Percentiles rank a stretch among this genome's conserved stretches.
Evolutionary conservation across 768 basidiomycete species (phyloP).

Genomic region (Xanthoconium stramineum): DNA sequence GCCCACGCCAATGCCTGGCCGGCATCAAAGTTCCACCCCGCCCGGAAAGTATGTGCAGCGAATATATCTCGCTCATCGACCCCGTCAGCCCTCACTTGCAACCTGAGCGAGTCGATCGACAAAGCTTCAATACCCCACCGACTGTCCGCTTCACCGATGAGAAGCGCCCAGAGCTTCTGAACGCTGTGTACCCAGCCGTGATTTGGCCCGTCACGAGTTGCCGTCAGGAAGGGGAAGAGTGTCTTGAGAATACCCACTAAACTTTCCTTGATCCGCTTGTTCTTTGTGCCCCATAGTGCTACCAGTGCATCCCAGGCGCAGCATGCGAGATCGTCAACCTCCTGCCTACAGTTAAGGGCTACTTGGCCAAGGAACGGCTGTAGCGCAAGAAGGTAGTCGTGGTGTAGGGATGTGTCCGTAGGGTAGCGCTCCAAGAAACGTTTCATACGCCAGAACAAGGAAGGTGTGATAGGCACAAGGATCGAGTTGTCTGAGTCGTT

Average conservation of each 20-base stretch:
- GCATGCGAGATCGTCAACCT: slow-evolving; percentile 58
- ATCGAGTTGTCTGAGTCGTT: slow-evolving; percentile 19
- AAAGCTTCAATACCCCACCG: slow-evolving; percentile 66
- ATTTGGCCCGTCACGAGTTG: slow-evolving; percentile 29
- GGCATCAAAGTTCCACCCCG: slow-evolving; percentile 69
- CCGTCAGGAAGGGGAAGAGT: slow-evolving; percentile 69
- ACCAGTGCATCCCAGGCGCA: slow-evolving; percentile 64
- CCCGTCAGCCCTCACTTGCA: slow-evolving; percentile 39
- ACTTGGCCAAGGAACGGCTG: slow-evolving; percentile 69
- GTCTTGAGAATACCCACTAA: slow-evolving; percentile 69
- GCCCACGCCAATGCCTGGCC: slow-evolving; percentile 77
- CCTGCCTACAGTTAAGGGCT: slow-evolving; percentile 67
- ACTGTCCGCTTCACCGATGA: slow-evolving; percentile 61
- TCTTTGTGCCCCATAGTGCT: slow-evolving; percentile 76
- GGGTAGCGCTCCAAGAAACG: slow-evolving; percentile 67
- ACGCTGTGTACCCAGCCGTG: slow-evolving; percentile 48
- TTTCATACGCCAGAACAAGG: slow-evolving; percentile 56
- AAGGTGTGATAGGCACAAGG: slow-evolving; percentile 27
- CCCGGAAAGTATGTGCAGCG: slow-evolving; percentile 60
- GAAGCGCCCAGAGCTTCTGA: slow-evolving; percentile 47
- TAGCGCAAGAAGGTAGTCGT: slow-evolving; percentile 67
- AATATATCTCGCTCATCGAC: slow-evolving; percentile 43
- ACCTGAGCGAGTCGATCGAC: slow-evolving; percentile 59
- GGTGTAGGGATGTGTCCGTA: slow-evolving; percentile 73
- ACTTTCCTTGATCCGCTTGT: slow-evolving; percentile 71